Percentiles rank a stretch among this genome's conserved stretches.
phyloP scores from a whole-genome alignment of 345 rosid species.

The Gossypium herbaceum region DNA sequence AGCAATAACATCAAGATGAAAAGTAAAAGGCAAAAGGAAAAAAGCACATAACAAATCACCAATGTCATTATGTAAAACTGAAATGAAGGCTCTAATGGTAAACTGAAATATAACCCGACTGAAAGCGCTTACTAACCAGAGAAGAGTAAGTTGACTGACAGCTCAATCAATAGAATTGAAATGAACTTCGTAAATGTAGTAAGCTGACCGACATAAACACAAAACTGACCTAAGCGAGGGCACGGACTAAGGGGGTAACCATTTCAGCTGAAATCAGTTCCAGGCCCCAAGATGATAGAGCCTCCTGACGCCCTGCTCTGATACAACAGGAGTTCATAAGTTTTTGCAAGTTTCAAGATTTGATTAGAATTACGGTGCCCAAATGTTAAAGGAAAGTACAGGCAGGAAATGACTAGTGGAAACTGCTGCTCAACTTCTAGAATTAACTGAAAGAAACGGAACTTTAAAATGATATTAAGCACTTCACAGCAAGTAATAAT shows the following conservation, averaged over 20 bases:
- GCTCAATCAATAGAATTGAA: slow-evolving; percentile 33
- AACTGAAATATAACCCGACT: slow-evolving; percentile 21
- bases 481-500: slow-evolving; percentile 4
- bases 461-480: slow-evolving; percentile 18
- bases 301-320: slow-evolving; percentile 92
- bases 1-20: slow-evolving; percentile 1
- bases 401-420: slow-evolving; percentile 43
- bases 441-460: slow-evolving; percentile 30
- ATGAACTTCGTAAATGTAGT: slow-evolving; percentile 45
- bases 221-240: slow-evolving; percentile 90
- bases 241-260: slow-evolving; percentile 73
- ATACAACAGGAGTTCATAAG: slow-evolving; percentile 81
- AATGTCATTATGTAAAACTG: not conserved
- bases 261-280: slow-evolving; percentile 91
- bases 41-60: not conserved
- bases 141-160: slow-evolving; percentile 32
- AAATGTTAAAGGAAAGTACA: slow-evolving; percentile 41
- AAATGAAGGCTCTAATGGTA: slow-evolving; percentile 2
- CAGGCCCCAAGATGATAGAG: slow-evolving; percentile 96
- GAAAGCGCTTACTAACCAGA: slow-evolving; percentile 22
- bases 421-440: slow-evolving; percentile 44
- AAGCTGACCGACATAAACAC: slow-evolving; percentile 39
- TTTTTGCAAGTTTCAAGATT: slow-evolving; percentile 42
- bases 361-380: slow-evolving; percentile 45
- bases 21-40: slow-evolving; percentile 8